A percentile compares a stretch with the other conserved stretches of the same genome.
Evolutionary conservation across 2,329 filamentous ascomycete species (phyloP).

Genomic region (Didymellaceae sp.): DNA sequence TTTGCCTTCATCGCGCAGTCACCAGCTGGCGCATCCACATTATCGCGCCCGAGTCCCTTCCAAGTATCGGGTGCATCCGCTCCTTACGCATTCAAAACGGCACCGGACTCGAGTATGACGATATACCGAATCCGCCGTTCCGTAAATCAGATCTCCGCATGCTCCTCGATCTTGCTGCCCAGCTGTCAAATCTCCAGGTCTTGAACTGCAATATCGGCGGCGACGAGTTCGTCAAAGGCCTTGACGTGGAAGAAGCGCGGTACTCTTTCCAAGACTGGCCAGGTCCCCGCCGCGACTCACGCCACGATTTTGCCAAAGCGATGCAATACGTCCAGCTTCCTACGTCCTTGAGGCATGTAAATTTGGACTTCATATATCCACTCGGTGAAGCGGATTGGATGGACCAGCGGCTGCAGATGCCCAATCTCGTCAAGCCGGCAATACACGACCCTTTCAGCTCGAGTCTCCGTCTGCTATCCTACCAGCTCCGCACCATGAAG

Average conservation of each 20-base stretch:
- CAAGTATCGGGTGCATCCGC: conserved; percentile 14
- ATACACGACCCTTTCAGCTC: conserved; percentile 26
- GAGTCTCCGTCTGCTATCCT: conserved; percentile 24
- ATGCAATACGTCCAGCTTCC: conserved; percentile 13
- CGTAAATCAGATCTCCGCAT: conserved; percentile 25
- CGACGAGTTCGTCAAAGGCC: conserved; percentile 13
- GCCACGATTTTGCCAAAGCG: conserved; percentile 30
- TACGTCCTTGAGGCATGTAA: conserved; percentile 10
- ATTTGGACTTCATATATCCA: conserved; percentile 16
- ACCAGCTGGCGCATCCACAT: conserved; percentile 24
- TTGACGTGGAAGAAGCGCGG: neutral
- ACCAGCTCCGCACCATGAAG: conserved; percentile 21
- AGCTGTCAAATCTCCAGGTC: conserved; percentile 13
- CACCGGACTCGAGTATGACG: conserved; percentile 2
- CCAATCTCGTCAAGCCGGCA: conserved; percentile 24
- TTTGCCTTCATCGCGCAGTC: conserved; percentile 4
- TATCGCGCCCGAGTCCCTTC: conserved; percentile 19
- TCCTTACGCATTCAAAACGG: conserved; percentile 7
- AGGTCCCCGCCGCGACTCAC: conserved; percentile 29
- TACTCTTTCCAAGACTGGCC: conserved; percentile 22
- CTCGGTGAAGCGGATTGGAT: neutral
- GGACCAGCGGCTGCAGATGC: conserved; percentile 10
- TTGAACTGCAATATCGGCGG: conserved; percentile 6
- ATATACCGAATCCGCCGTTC: neutral
- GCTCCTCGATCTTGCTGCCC: conserved; percentile 17